Conservation (phyloP, 805 yeast genomes). For the Brettanomyces anomalus region DNA sequence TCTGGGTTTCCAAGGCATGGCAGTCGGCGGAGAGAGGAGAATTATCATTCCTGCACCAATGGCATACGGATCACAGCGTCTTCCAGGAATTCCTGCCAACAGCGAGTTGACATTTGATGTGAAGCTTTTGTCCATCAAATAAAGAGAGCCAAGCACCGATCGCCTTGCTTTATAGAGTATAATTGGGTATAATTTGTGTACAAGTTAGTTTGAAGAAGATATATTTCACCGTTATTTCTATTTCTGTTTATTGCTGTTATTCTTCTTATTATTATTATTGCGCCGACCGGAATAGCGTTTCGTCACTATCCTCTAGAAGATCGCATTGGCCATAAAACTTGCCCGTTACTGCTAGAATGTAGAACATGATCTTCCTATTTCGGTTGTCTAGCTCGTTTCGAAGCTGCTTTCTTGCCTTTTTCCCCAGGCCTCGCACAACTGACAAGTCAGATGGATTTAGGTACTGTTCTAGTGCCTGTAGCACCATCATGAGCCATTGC, state of each 20-base stretch:
- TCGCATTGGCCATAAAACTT: constrained; percentile 19
- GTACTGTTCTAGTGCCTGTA: constrained; percentile 31
- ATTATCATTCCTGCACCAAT: constrained; percentile 90
- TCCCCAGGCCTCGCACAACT: constrained; percentile 32
- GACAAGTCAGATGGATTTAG: constrained; percentile 31
- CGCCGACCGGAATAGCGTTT: not conserved
- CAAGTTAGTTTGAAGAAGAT: not conserved
- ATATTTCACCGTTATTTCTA: not conserved
- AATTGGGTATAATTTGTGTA: not conserved
- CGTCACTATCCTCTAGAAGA: constrained; percentile 6
- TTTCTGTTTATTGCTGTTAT: not conserved
- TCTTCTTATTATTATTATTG: not conserved
- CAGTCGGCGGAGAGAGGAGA: constrained; percentile 98
- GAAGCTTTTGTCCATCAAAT: constrained; percentile 85
- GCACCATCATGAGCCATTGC: constrained; percentile 32
- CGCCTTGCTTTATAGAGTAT: too few relatives aligned
- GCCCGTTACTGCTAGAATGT: constrained; percentile 15
- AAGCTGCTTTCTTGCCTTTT: constrained; percentile 24
- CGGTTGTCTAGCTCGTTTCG: constrained; percentile 13
- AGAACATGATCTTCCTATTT: constrained; percentile 9
- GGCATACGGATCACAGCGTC: constrained; percentile 90
- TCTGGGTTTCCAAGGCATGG: constrained; percentile 97
- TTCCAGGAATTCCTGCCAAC: constrained; percentile 98
- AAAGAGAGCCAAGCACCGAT: constrained; percentile 12
- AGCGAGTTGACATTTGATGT: constrained; percentile 94